Evolutionary conservation across 257 asterid genomes (phyloP), one percentile per base, ranked within the genome.

Genomic region (Dorcoceras hygrometricum): DNA sequence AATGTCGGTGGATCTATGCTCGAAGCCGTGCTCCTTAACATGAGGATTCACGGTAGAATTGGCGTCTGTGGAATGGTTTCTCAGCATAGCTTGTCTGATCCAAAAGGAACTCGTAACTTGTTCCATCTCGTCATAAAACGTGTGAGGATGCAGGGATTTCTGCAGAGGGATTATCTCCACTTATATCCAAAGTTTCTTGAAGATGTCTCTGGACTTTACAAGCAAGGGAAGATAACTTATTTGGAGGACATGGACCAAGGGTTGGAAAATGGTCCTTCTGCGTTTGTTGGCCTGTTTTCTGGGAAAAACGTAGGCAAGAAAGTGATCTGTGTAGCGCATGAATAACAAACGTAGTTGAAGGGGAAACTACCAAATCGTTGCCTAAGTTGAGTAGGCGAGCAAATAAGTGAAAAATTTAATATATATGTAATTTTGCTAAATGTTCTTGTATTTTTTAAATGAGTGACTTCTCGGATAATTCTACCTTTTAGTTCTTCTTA

Each of bases 31-130:
- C 82, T 84, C 51, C 75, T 71, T 8, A 84, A 82, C 87, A 82
- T 82, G 87, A 82, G 82, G 76, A 58, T 71, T 27, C 84, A 84
- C 20, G 90, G 90, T 19, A 70, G 84, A 56, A 78, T 82, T 2
- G 90, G 84, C 4, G 84, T 82, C 23, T 82, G 88, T 3, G 90
- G 92, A 57, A 83, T 86, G 92, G 87, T 86, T 32, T 85, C 91
- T 25, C 86, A 82, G 62, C 59, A 57, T 1, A 68, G 80, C 66
- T 6, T 48, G 39, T 68, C 70, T 6, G 75, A 81, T 69, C 72
- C 69, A 55, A 57, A 28, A 29, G 89, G 86, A 67, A 81, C 74
- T 6, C 73, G 23, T n/a, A 86, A 86, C 85, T 6, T 83, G 74
- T 73, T 66, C 75, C 68, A 55, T 69, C 75, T 86, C n/a, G 7